Base-by-base conservation (phyloP, 495 filamentous ascomycete species). In the Aspergillus haitiensis region DNA sequence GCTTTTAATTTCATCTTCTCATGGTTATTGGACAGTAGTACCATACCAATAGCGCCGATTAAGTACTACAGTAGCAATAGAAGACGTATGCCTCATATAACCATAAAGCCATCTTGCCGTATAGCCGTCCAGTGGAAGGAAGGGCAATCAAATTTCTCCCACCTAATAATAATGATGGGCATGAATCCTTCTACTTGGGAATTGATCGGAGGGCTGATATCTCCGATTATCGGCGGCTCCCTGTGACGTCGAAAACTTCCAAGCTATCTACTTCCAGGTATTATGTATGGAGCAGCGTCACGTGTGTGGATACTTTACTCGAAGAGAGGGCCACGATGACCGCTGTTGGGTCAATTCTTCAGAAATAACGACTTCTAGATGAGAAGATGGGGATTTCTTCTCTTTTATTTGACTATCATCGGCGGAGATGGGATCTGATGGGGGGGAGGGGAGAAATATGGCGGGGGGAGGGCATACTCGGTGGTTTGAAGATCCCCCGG, bases 161-260 rank as follows among this genome's bases (percentile, higher is more conserved):
- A 11, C 18, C 42, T 32, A 32, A 11, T 15, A 33, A 8, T 40
- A 33, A 45, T 11, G 16, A 40, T 16, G 49, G 11, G 53, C 45
- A 18, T 42, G 15, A 42, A 11, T 42, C 7, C 39, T 31, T 13
- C 40, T 58, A 42, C 49, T 12, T 33, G 12, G 27, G 31, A n/a
- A 18, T 35, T 46, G 56, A 53, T 59, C 56, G 56, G 56, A 64
- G 46, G 32, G 50, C n/a, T 15, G n/a, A 39, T 32, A 42, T 36
- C 48, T 58, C 63, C 63, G 63, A 49, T 51, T 45, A 13, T 61
- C 63, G 63, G 58, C 58, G 42, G 18, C 27, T 5, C 12, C 10
- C 6, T 32, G 15, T 32, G 31, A 40, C 31, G 49, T 40, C 53
- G 52, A 50, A 49, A 37, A 36, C 54, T 31, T 49, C 32, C 51